A percentile compares a stretch with the other conserved stretches of the same genome.
These are phyloP conservation scores for Trametes pubescens DNA, from an alignment of 1,284 basidiomycete genomes.

Conservation along the genomic window DNA sequence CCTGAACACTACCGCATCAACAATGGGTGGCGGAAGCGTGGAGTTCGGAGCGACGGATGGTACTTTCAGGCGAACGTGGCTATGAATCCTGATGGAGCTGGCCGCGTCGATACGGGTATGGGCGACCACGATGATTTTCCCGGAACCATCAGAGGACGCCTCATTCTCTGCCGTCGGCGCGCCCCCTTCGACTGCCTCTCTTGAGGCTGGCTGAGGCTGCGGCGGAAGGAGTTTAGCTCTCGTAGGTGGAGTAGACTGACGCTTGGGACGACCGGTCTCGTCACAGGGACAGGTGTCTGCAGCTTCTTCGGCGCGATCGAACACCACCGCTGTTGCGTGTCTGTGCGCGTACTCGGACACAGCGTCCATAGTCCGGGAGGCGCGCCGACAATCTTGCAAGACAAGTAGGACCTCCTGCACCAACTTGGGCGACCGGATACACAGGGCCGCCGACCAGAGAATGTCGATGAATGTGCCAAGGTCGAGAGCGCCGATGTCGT, in stretches of 20 bases:
- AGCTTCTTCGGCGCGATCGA: constrained; percentile 71
- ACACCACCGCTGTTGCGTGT: constrained; percentile 60
- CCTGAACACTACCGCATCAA: constrained; percentile 64
- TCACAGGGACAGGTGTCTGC: constrained; percentile 70
- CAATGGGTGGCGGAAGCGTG: constrained; percentile 50
- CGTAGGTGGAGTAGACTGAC: constrained; percentile 32
- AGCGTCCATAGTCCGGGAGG: constrained; percentile 32
- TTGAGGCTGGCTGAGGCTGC: constrained; percentile 1
- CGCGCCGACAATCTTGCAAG: constrained; percentile 57
- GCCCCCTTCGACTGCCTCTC: neutral
- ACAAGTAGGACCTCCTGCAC: constrained; percentile 67
- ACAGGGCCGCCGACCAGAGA: constrained; percentile 57
- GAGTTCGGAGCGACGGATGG: constrained; percentile 61
- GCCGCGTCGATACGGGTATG: constrained; percentile 62
- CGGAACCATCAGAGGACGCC: constrained; percentile 32
- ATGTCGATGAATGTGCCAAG: constrained; percentile 57
- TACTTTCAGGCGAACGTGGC: constrained; percentile 67
- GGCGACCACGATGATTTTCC: constrained; percentile 54
- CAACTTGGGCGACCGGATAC: constrained; percentile 57
- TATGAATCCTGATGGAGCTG: constrained; percentile 60
- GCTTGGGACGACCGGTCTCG: constrained; percentile 54
- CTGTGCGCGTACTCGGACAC: constrained; percentile 56
- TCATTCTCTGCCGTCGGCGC: constrained; percentile 36
- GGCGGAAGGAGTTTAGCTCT: constrained; percentile 32
- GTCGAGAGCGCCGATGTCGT: constrained; percentile 50